Evolutionary conservation across 305 asterid species (phyloP).

Genomic region (Solanum hybrid): DNA sequence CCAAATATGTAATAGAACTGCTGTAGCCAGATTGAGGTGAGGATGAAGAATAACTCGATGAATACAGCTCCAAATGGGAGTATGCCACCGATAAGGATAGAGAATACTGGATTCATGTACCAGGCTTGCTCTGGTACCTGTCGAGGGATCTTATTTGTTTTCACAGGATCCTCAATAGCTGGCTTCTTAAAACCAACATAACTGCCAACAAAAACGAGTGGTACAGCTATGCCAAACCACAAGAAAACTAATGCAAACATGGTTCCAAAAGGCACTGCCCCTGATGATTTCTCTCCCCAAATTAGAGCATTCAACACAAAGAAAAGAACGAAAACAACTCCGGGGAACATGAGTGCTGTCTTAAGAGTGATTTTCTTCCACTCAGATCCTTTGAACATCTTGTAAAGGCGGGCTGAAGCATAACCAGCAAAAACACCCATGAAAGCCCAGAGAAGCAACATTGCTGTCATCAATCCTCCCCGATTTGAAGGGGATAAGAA

Average conservation of each 20-base stretch:
- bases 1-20: slow-evolving; percentile 89
- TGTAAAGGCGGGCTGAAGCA: slow-evolving; percentile 73
- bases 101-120: slow-evolving; percentile 83
- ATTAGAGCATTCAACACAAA: slow-evolving; percentile 60
- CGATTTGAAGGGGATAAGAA: slow-evolving; percentile 88
- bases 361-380: slow-evolving; percentile 77
- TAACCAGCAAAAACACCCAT: slow-evolving; percentile 87
- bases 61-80: slow-evolving; percentile 91
- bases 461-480: slow-evolving; percentile 83
- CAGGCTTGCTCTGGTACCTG: slow-evolving; percentile 92
- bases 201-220: slow-evolving; percentile 76
- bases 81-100: slow-evolving; percentile 88
- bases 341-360: slow-evolving; percentile 74
- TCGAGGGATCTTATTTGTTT: slow-evolving; percentile 85
- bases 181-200: slow-evolving; percentile 69
- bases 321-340: slow-evolving; percentile 49
- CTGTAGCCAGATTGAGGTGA: slow-evolving; percentile 87
- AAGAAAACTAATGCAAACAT: slow-evolving; percentile 63
- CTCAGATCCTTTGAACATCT: slow-evolving; percentile 78
- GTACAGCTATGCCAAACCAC: slow-evolving; percentile 83
- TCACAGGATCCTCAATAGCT: slow-evolving; percentile 72
- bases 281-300: slow-evolving; percentile 84
- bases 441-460: slow-evolving; percentile 85
- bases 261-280: slow-evolving; percentile 86
- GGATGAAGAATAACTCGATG: slow-evolving; percentile 83